These are phyloP conservation scores for Aspergillus ibericus DNA, from an alignment of 2,329 filamentous ascomycete genomes.

Conservation along the genomic window DNA sequence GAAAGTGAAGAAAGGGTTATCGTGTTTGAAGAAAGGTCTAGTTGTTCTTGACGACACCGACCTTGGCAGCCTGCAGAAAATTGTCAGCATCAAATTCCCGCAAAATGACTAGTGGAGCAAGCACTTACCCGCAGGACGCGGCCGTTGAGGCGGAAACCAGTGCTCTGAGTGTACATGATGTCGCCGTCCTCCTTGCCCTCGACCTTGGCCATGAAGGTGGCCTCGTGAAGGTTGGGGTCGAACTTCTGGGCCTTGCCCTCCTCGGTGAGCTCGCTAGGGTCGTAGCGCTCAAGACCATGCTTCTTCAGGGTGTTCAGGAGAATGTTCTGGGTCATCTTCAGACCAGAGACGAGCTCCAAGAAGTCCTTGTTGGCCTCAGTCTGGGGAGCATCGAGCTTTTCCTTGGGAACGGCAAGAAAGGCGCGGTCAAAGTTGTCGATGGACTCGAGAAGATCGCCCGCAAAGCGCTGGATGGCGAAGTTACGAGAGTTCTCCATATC, in stretches of 20 bases:
- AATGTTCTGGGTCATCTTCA: slow-evolving; percentile 93
- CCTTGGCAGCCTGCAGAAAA: slow-evolving; percentile 72
- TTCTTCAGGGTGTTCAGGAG: slow-evolving; percentile 86
- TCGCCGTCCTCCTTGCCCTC: slow-evolving; percentile 84
- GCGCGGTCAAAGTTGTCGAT: slow-evolving; percentile 98
- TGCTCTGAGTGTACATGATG: slow-evolving; percentile 90
- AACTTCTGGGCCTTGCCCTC: slow-evolving; percentile 73
- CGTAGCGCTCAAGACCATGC: slow-evolving; percentile 88
- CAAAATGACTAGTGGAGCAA: background rate
- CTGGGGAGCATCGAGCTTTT: slow-evolving; percentile 63
- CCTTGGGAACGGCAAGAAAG: slow-evolving; percentile 71
- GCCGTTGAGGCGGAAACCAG: slow-evolving; percentile 93
- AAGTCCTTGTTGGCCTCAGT: slow-evolving; percentile 68
- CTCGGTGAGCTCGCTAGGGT: slow-evolving; percentile 57
- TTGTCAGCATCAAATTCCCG: background rate
- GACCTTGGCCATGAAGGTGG: slow-evolving; percentile 88
- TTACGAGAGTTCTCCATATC: slow-evolving; percentile 84
- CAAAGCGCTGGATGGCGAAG: slow-evolving; percentile 93
- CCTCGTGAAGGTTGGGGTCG: slow-evolving; percentile 95
- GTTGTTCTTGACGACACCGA: slow-evolving; percentile 87
- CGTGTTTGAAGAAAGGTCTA: slow-evolving; percentile 28
- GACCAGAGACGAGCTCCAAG: slow-evolving; percentile 75
- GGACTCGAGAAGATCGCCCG: slow-evolving; percentile 89
- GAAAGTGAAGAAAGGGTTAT: slow-evolving; percentile 7
- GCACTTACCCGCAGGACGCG: slow-evolving; percentile 68